These are phyloP conservation scores for Sporothrix mexicana DNA, from an alignment of 2,329 filamentous ascomycete species.

Conservation along the genomic window DNA sequence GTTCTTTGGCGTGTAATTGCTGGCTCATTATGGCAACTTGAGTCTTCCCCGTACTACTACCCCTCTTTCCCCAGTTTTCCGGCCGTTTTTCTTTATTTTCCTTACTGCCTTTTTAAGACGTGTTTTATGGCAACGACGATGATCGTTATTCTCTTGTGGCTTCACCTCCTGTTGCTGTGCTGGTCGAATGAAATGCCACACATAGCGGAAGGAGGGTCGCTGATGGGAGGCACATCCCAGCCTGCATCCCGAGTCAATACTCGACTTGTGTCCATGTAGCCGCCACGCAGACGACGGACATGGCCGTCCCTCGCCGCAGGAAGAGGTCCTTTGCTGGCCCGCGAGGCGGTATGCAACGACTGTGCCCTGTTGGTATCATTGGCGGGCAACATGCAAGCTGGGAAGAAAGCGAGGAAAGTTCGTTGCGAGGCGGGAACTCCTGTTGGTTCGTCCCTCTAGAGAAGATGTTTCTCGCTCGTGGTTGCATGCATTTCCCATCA, in stretches of 20 bases:
- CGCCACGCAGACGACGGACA: constrained; percentile 11
- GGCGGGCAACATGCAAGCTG: constrained; percentile 3
- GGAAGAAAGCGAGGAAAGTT: not conserved
- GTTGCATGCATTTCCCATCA: constrained; percentile 19
- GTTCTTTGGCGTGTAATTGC: constrained; percentile 14
- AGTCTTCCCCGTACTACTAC: constrained; percentile 20
- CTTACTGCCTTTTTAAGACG: constrained; percentile 6
- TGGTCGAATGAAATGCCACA: not conserved
- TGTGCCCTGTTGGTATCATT: not conserved
- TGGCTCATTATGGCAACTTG: constrained; percentile 7
- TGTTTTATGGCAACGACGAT: not conserved
- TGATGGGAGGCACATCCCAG: not conserved
- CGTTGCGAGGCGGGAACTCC: not conserved
- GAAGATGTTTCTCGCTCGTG: not conserved
- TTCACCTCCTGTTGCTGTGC: not conserved
- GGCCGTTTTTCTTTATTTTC: constrained; percentile 6
- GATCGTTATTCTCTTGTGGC: not conserved
- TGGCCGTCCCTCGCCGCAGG: constrained; percentile 13
- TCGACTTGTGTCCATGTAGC: not conserved
- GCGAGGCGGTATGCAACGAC: not conserved
- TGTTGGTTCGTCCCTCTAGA: not conserved
- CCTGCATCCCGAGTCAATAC: not conserved
- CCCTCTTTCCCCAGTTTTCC: constrained; percentile 32
- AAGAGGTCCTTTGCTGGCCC: not conserved
- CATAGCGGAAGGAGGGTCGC: not conserved